phyloP scores from a whole-genome alignment of 148 eudicot genomes.

The Diospyros kaki region DNA sequence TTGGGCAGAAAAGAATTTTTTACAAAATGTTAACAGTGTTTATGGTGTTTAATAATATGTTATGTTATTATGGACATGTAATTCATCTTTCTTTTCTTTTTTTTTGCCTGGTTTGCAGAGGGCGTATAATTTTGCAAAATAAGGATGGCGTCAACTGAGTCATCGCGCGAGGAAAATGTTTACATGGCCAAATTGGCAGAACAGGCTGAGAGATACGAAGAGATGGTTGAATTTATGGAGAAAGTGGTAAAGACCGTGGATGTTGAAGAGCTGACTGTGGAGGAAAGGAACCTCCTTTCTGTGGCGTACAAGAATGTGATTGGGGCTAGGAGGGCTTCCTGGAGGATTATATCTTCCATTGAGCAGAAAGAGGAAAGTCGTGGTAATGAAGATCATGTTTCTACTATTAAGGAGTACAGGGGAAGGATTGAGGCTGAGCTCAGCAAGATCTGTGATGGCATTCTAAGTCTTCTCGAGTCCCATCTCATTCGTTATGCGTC shows the following conservation, averaged over 20 bases:
- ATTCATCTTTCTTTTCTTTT: too few relatives aligned
- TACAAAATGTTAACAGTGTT: too few relatives aligned
- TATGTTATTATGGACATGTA: too few relatives aligned
- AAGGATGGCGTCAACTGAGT: conserved; percentile 38
- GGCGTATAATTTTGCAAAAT: not conserved
- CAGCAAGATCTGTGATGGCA: conserved; percentile 73
- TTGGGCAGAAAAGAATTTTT: too few relatives aligned
- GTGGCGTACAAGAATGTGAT: conserved; percentile 86
- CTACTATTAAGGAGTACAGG: conserved; percentile 66
- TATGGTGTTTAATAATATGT: too few relatives aligned
- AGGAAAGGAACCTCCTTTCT: conserved; percentile 76
- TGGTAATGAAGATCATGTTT: conserved; percentile 73
- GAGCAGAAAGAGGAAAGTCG: conserved; percentile 87
- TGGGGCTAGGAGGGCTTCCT: conserved; percentile 84
- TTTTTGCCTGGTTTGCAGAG: too few relatives aligned
- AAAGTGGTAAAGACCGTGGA: conserved; percentile 63
- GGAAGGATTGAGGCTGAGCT: conserved; percentile 70
- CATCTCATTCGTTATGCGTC: conserved; percentile 67
- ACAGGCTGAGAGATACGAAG: conserved; percentile 87
- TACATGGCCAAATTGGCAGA: conserved; percentile 86
- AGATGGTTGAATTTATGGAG: conserved; percentile 83
- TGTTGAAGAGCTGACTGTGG: conserved; percentile 60
- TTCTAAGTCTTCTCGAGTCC: conserved; percentile 59
- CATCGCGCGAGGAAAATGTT: conserved; percentile 64
- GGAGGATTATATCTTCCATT: conserved; percentile 85